A percentile compares a stretch with the other conserved stretches of the same genome.
Conservation (phyloP, 768 basidiomycete species). For the Ephemerocybe angulata region DNA sequence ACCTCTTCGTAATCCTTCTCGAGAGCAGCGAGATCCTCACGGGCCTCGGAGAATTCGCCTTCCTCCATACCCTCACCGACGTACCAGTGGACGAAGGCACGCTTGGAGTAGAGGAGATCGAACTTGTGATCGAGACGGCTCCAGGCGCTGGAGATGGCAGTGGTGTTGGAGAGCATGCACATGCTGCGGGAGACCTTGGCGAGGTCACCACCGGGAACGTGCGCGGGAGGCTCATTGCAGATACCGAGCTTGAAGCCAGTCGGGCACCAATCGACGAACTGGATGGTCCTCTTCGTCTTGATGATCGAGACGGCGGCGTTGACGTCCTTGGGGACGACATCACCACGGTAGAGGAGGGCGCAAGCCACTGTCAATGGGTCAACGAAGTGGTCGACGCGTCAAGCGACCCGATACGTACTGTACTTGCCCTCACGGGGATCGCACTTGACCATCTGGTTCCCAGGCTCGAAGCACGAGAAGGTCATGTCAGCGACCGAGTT, state of each 20-base stretch:
- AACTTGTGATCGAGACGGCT: constrained; percentile 93
- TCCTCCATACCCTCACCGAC: constrained; percentile 99
- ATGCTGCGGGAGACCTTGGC: constrained; percentile 90
- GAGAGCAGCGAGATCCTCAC: constrained; percentile 99
- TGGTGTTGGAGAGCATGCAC: constrained; percentile 96
- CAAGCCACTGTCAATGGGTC: constrained; percentile 66
- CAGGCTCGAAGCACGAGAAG: constrained; percentile 93
- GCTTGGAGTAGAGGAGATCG: constrained; percentile 95
- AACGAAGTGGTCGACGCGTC: constrained; percentile 13
- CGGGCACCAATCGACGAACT: constrained; percentile 98
- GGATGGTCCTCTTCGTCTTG: constrained; percentile 97
- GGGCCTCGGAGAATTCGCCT: constrained; percentile 98
- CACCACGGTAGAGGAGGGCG: constrained; percentile 89
- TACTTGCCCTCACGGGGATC: constrained; percentile 99
- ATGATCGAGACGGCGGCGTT: constrained; percentile 89
- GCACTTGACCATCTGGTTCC: constrained; percentile 95
- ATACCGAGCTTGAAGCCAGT: constrained; percentile 98
- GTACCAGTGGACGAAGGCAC: constrained; percentile 91
- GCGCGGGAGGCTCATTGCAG: constrained; percentile 93
- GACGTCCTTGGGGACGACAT: constrained; percentile 95
- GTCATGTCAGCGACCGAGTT: constrained; percentile 99
- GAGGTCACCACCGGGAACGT: constrained; percentile 91
- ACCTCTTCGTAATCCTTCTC: constrained; percentile 96
- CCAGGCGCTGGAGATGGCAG: constrained; percentile 94
- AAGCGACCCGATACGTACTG: constrained; percentile 51